Base-by-base conservation (phyloP, 148 eudicot species). In the Silene uniflora region DNA sequence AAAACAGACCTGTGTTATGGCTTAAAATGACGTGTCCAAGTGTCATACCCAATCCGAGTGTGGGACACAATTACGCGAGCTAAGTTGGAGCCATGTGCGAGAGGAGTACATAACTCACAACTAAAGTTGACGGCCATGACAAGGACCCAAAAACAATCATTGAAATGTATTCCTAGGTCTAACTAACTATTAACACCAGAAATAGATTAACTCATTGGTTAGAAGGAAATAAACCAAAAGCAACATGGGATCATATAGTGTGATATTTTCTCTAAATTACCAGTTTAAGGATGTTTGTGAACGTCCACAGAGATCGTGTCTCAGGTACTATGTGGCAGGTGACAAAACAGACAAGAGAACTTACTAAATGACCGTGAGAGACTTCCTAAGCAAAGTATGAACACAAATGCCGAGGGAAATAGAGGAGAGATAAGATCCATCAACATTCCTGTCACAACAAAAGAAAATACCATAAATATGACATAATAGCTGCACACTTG, bases 381-480 rank as follows among this genome's bases (percentile, higher is more conserved):
- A 87, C 99, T 95, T 82, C 99, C 99, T 76, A 92, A 72, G 87
- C 99, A 95, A 79, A 95, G 92, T 64, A 95, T 87, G 79, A 88
- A 83, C 80, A 92, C 81, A 84, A 95, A 95, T 59, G 97, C 99
- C 0, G 98, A 95, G 73, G 99, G 99, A 69, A 92, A 95, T 73
- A 95, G 86, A 65, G 99, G 98, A 79, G 99, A 95, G 72, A 95
- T 76, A 81, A 95, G 99, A 83, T 95, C 99, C 99, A 95, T 90
- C 86, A 95, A 80, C 99, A 95, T 95, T 77, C 99, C 99, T 95
- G 90, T 82, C 87, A 76, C 77, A 74, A 81, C 58, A 52, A 77
- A 65, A 32, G 25, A 67, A 60, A 11, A 39, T 75, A 62, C 27
- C 18, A 74, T 64, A 70, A 27, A 19, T 29, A 19, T n/a, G 78